Base-by-base conservation (phyloP, 2,329 filamentous ascomycete genomes). In the Fusarium graminum region DNA sequence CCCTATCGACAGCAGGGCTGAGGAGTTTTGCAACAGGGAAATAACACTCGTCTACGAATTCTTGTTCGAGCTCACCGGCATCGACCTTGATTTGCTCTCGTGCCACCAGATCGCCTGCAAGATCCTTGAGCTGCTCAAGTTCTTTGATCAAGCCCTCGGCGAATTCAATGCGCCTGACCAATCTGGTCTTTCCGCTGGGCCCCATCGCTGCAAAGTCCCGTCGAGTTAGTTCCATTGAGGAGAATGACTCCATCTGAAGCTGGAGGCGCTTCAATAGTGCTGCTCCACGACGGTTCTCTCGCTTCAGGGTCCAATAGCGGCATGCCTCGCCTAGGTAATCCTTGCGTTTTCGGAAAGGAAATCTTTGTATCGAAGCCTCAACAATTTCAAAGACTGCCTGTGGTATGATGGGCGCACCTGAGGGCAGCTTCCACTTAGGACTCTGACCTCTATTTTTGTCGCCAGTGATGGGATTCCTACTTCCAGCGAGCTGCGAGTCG, bases 161-260 rank as follows among this genome's bases (percentile, higher is more conserved):
- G 76, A 99, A 99, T 64, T 94, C 92, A 69, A 98, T 94, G 42
- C 95, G 89, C 58, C 93, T 86, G 49, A 90, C 84, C 29, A 99
- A 83, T 46, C 93, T 87, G 26, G 91, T 86, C 72, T 90, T 89
- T 53, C 95, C 95, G 44, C 88, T 89, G 39, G 91, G 89, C 8
- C 95, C 95, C 92, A 98, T 97, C 36, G 91, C 90, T n/a, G 91
- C 91, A 78, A 97, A 99, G 78, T 98, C 94, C 59, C 95, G 90
- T 51, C 95, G 87, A 3, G 95, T 97, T 68, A 99, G 90, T 79
- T 99, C 95, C 91, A 97, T 97, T 0, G 93, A 97, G 8, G 94
- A 94, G 77, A 98, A 99, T 0, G 93, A 92, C 77, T 98, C 94
- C 85, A 97, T 91, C 77, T 97, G 94, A 57, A 98, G 81, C 76